Evolutionary conservation across 1,284 basidiomycete genomes (phyloP).

Genomic region (Puccinia polysora): DNA sequence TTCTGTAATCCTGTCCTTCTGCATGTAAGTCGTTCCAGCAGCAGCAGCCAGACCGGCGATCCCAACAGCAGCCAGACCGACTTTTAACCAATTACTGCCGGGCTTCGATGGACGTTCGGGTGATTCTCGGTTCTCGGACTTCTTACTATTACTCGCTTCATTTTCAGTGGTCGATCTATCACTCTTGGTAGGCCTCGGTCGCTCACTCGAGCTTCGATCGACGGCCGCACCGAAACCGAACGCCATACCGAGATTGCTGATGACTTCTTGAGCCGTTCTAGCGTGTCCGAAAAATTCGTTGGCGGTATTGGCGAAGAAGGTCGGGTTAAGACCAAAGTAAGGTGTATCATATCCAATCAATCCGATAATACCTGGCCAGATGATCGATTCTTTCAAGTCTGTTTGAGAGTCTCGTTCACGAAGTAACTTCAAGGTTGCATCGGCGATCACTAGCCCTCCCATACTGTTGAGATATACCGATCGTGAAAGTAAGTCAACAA

Average conservation of each 20-base stretch:
- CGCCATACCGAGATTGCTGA: constrained; percentile 6
- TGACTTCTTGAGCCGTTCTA: constrained; percentile 28
- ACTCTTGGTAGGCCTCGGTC: neutral
- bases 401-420: constrained; percentile 21
- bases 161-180: neutral
- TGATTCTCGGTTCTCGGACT: neutral
- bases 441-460: constrained; percentile 37
- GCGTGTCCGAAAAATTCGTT: constrained; percentile 20
- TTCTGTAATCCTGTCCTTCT: constrained; percentile 36
- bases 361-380: constrained; percentile 41
- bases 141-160: neutral
- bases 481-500: neutral
- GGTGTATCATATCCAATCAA: constrained; percentile 40
- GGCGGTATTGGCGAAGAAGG: constrained; percentile 27
- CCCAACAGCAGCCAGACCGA: constrained; percentile 30
- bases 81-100: constrained; percentile 26
- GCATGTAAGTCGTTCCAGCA: constrained; percentile 35
- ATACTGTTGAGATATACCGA: constrained; percentile 11
- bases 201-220: neutral
- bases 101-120: neutral
- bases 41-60: constrained; percentile 33
- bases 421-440: constrained; percentile 33
- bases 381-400: constrained; percentile 17
- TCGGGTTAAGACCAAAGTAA: constrained; percentile 35
- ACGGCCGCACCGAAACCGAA: constrained; percentile 9